Conservation (phyloP, 176 grass and related monocot genomes). For the Dactylis glomerata region DNA sequence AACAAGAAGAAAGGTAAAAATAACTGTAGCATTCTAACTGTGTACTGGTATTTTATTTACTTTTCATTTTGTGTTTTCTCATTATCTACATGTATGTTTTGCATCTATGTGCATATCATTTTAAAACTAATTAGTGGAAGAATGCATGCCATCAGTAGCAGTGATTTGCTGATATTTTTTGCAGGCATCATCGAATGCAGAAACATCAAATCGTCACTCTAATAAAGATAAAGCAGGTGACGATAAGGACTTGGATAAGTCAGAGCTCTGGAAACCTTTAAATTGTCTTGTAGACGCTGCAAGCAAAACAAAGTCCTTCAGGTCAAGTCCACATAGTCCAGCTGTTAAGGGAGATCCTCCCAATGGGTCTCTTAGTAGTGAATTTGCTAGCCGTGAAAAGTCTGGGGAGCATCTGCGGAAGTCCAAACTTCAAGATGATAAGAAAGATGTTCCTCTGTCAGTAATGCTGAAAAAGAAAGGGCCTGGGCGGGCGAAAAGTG, state of each 20-base stretch:
- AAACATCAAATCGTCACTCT: constrained; percentile 48
- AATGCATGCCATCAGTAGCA: background rate
- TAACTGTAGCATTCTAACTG: background rate
- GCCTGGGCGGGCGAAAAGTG: constrained; percentile 48
- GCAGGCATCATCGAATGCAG: constrained; percentile 56
- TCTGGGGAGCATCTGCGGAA: constrained; percentile 46
- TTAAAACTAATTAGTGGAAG: constrained; percentile 6
- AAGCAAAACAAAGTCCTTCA: constrained; percentile 62
- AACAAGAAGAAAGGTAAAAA: constrained; percentile 71
- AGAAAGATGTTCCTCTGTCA: constrained; percentile 39
- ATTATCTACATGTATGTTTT: background rate
- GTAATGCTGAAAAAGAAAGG: constrained; percentile 51
- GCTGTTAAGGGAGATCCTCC: constrained; percentile 49
- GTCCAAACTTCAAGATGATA: constrained; percentile 54
- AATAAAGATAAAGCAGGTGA: constrained; percentile 47
- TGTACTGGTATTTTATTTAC: too few species aligned
- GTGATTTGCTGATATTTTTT: constrained; percentile 23
- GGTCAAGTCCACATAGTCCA: constrained; percentile 30
- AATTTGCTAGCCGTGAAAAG: constrained; percentile 35
- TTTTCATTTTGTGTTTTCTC: constrained; percentile 15
- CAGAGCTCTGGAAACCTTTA: constrained; percentile 77
- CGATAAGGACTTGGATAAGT: constrained; percentile 52
- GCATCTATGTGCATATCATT: background rate
- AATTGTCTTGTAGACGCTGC: constrained; percentile 73
- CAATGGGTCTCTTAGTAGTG: constrained; percentile 44